These are phyloP conservation scores for Phytophthora palmivora DNA, from an alignment of 352 stramenopile genomes.

Conservation along the genomic window DNA sequence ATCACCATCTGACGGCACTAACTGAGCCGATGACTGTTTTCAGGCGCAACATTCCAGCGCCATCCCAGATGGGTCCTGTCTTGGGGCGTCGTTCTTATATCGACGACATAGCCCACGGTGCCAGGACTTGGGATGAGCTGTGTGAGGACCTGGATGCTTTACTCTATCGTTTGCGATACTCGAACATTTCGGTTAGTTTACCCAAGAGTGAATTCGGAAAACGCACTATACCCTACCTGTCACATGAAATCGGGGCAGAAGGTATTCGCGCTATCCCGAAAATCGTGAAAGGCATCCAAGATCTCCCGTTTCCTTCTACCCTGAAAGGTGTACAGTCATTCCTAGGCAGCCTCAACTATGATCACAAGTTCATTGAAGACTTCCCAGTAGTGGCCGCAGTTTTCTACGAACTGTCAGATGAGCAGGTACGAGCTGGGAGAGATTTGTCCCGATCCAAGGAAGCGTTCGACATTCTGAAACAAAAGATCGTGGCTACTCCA, in stretches of 20 bases:
- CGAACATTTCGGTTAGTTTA: conserved; percentile 7
- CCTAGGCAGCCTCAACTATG: not conserved
- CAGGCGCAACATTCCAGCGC: not conserved
- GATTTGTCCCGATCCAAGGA: no score
- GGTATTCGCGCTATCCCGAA: not conserved
- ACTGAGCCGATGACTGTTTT: not conserved
- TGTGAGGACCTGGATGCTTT: conserved; percentile 3
- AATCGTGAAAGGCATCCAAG: not conserved
- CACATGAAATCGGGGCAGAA: not conserved
- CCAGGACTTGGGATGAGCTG: not conserved
- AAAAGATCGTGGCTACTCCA: no score
- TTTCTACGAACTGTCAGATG: no score
- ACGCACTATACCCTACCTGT: not conserved
- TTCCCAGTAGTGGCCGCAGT: no score
- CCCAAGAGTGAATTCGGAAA: conserved; percentile 6
- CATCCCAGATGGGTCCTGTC: not conserved
- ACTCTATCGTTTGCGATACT: no score
- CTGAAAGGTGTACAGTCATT: not conserved
- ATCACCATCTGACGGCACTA: not conserved
- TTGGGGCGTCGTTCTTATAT: conserved; percentile 11
- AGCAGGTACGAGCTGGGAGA: no score
- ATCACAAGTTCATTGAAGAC: not conserved
- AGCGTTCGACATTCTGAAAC: no score
- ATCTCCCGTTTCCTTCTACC: not conserved
- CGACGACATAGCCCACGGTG: conserved; percentile 9